A percentile compares a stretch with the other conserved stretches of the same genome.
phyloP scores from a whole-genome alignment of 2,329 filamentous ascomycete species.

The Stemphylium beticola region DNA sequence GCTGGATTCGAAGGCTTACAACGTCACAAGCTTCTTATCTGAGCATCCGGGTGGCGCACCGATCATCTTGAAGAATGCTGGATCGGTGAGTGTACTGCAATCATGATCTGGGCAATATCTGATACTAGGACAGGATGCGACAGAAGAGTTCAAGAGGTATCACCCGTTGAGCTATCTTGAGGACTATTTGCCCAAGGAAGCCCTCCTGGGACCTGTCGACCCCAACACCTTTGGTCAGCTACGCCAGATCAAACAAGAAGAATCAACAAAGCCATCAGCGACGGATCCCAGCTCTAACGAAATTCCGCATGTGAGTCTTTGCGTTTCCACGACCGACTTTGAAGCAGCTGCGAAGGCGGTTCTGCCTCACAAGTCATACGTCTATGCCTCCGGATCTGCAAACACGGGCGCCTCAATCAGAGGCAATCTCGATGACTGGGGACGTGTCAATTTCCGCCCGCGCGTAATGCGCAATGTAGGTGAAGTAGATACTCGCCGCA shows the following conservation, averaged over 20 bases:
- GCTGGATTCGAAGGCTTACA: conserved; percentile 70
- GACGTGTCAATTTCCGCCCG: conserved; percentile 45
- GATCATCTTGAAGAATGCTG: conserved; percentile 49
- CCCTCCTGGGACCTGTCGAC: conserved; percentile 37
- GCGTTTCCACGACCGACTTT: conserved; percentile 42
- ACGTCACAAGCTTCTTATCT: conserved; percentile 68
- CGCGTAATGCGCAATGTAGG: conserved; percentile 47
- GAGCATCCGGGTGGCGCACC: conserved; percentile 67
- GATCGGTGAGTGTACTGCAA: conserved; percentile 45
- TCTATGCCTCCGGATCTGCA: conserved; percentile 45
- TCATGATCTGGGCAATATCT: neutral
- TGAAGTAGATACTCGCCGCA: conserved; percentile 36
- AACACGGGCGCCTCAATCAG: conserved; percentile 41
- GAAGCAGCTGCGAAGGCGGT: conserved; percentile 41
- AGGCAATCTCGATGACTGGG: conserved; percentile 43
- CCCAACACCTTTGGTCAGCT: conserved; percentile 41
- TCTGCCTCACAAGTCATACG: conserved; percentile 41
- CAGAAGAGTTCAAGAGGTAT: conserved; percentile 45
- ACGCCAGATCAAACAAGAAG: conserved; percentile 29
- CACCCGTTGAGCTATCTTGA: conserved; percentile 41
- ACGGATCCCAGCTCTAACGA: conserved; percentile 26
- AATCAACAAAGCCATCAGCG: conserved; percentile 22
- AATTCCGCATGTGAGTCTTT: conserved; percentile 39
- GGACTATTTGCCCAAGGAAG: conserved; percentile 36
- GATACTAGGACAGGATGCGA: conserved; percentile 36